phyloP scores from a whole-genome alignment of 2,329 filamentous ascomycete species.

The Rhynchosporium graminicola region DNA sequence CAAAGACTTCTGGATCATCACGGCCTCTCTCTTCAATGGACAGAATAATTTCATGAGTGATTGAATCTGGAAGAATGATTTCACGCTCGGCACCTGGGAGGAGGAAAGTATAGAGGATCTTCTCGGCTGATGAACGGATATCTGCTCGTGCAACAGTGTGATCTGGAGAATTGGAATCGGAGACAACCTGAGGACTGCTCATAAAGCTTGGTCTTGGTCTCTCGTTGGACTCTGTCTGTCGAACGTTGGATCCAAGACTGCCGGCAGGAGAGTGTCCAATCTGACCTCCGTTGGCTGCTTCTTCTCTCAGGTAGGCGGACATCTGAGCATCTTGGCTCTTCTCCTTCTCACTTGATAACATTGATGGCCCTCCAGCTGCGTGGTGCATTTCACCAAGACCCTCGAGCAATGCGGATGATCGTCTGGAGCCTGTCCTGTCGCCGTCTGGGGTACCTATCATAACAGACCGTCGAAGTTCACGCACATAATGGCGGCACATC shows the following conservation, averaged over 20 bases:
- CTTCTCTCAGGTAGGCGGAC: slow-evolving; percentile 81
- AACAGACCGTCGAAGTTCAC: slow-evolving; percentile 89
- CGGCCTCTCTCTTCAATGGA: slow-evolving; percentile 88
- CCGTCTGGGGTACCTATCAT: slow-evolving; percentile 90
- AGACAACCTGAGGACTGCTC: slow-evolving; percentile 62
- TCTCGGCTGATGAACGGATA: slow-evolving; percentile 90
- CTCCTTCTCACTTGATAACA: slow-evolving; percentile 68
- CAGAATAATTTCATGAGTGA: slow-evolving; percentile 81
- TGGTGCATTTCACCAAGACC: slow-evolving; percentile 67
- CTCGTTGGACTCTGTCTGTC: slow-evolving; percentile 52
- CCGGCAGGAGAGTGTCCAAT: slow-evolving; percentile 57
- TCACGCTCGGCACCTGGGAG: slow-evolving; percentile 94
- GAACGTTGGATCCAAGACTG: slow-evolving; percentile 39
- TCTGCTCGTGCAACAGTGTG: slow-evolving; percentile 87
- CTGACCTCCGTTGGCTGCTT: slow-evolving; percentile 52
- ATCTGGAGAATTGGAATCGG: slow-evolving; percentile 79
- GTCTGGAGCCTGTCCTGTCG: slow-evolving; percentile 74
- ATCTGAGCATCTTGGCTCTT: slow-evolving; percentile 84
- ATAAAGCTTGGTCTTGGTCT: slow-evolving; percentile 54
- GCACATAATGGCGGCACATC: slow-evolving; percentile 93
- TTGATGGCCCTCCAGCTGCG: slow-evolving; percentile 59
- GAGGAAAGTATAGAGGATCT: slow-evolving; percentile 97
- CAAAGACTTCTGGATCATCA: slow-evolving; percentile 96
- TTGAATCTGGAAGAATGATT: slow-evolving; percentile 86
- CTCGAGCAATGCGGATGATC: slow-evolving; percentile 79